Conservation (phyloP, 2,329 filamentous ascomycete species). For the Pochonia chlamydosporia region DNA sequence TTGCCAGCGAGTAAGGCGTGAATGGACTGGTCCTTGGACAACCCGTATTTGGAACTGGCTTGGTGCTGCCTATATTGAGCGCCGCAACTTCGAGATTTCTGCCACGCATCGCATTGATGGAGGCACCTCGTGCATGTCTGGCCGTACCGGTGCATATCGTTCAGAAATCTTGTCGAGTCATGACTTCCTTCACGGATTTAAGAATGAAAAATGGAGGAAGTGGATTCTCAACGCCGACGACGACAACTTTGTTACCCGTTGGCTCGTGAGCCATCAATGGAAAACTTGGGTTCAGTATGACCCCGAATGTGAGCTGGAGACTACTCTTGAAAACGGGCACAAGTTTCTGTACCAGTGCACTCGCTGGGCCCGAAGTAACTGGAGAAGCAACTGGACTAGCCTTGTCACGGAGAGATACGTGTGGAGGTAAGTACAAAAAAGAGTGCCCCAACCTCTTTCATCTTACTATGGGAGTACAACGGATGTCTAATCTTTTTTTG, state of each 20-base stretch:
- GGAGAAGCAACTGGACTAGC: slow-evolving; percentile 93
- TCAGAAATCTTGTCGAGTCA: slow-evolving; percentile 81
- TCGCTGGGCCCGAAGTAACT: slow-evolving; percentile 94
- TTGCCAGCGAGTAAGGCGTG: slow-evolving; percentile 77
- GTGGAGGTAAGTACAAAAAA: slow-evolving; percentile 65
- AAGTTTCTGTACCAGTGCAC: slow-evolving; percentile 93
- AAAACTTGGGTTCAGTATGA: slow-evolving; percentile 96
- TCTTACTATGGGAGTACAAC: no score
- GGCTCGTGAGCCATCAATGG: slow-evolving; percentile 88
- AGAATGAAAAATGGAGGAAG: slow-evolving; percentile 81
- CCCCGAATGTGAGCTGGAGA: slow-evolving; percentile 83
- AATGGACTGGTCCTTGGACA: slow-evolving; percentile 51
- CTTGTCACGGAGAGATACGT: slow-evolving; percentile 78
- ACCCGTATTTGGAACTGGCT: slow-evolving; percentile 79
- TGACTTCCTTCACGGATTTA: slow-evolving; percentile 83
- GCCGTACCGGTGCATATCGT: slow-evolving; percentile 86
- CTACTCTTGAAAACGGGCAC: slow-evolving; percentile 80
- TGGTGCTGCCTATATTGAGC: slow-evolving; percentile 84
- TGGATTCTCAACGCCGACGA: slow-evolving; percentile 94
- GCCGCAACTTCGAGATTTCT: slow-evolving; percentile 94
- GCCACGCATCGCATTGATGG: slow-evolving; percentile 93
- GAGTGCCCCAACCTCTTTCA: background rate
- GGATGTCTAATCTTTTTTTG: no score
- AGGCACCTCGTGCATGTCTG: slow-evolving; percentile 94
- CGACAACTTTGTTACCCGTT: slow-evolving; percentile 96